These are phyloP conservation scores for Leptodermis oblonga DNA, from an alignment of 257 asterid genomes.

Conservation along the genomic window DNA sequence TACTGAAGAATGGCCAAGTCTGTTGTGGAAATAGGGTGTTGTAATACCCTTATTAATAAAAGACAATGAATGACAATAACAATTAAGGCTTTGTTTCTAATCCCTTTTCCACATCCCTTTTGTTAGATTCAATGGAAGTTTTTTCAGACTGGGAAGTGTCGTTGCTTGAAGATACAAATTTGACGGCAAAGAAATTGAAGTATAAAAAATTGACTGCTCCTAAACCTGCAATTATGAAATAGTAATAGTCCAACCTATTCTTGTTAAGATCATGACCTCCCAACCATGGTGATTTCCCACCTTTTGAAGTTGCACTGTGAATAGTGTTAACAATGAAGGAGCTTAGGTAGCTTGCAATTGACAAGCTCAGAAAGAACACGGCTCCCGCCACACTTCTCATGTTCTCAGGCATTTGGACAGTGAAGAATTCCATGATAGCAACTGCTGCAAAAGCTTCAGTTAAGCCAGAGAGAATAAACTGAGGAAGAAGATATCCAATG, in stretches of 20 bases:
- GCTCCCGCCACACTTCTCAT: conserved; percentile 71
- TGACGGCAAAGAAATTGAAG: conserved; percentile 45
- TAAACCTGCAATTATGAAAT: conserved; percentile 43
- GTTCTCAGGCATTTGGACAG: conserved; percentile 50
- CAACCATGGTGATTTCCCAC: conserved; percentile 47
- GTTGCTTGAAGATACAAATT: conserved; percentile 24
- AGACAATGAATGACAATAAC: neutral
- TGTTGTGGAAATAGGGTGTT: neutral
- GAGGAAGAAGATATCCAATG: conserved; percentile 48
- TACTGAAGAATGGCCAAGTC: neutral
- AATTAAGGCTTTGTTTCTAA: neutral
- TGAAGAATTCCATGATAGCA: conserved; percentile 61
- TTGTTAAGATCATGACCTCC: conserved; percentile 62
- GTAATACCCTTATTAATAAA: neutral
- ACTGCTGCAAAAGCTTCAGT: conserved; percentile 67
- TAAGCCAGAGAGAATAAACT: conserved; percentile 55
- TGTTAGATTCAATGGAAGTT: neutral
- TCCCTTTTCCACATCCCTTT: conserved; percentile 4
- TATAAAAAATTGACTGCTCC: conserved; percentile 47
- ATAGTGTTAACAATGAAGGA: conserved; percentile 47
- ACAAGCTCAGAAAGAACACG: conserved; percentile 51
- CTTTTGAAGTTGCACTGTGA: conserved; percentile 25
- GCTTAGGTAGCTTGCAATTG: conserved; percentile 55
- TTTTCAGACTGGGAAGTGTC: neutral
- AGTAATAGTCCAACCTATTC: conserved; percentile 61